Base-by-base conservation (phyloP, 345 rosid species). In the Excoecaria agallocha region DNA sequence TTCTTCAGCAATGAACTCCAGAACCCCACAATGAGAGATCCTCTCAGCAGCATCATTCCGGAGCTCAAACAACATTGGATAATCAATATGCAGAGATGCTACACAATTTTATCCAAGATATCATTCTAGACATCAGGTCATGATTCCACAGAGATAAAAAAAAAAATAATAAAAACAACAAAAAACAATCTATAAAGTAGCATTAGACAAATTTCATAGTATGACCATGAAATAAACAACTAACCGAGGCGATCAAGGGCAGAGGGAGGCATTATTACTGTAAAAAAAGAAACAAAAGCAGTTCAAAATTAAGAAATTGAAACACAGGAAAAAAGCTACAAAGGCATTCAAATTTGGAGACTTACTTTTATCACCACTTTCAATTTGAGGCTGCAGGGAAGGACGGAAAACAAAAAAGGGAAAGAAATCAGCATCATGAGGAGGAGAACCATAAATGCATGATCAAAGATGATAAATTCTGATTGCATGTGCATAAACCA, bases 241-340 rank as follows among this genome's bases (percentile, higher is more conserved):
- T 72, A 71, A 95, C 99, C 99, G 6, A 95, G 90, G 66, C 96
- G 94, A 80, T 95, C 98, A 71, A 95, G 98, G 56, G 99, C 99
- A 35, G 99, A 95, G 25, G 98, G 99, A 70, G 99, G 99, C 99
- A 96, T 96, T 83, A 96, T 96, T 77, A 96, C 98, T 96, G 92
- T 56, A 66, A 84, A 4, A 68, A 82, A 45, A 75, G 15, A 71
- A 73, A 46, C 15, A 22, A 65, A 60, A 74, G 6, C 43, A 79
- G 65, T 38, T 76, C 38, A 68, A 81, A 41, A 63, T 6, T 51
- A n/a, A 59, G 70, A 39, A 15, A 7, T 3, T 25, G 11, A 50
- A 57, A n/a, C 65, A 49, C 43, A 79, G 73, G 7, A 38, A 45
- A 24, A 66, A 57, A 38, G 69, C 37, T 11, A 43, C 49, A 41